Base-by-base conservation (phyloP, 768 basidiomycete species). In the Tricholoma bakamatsutake region DNA sequence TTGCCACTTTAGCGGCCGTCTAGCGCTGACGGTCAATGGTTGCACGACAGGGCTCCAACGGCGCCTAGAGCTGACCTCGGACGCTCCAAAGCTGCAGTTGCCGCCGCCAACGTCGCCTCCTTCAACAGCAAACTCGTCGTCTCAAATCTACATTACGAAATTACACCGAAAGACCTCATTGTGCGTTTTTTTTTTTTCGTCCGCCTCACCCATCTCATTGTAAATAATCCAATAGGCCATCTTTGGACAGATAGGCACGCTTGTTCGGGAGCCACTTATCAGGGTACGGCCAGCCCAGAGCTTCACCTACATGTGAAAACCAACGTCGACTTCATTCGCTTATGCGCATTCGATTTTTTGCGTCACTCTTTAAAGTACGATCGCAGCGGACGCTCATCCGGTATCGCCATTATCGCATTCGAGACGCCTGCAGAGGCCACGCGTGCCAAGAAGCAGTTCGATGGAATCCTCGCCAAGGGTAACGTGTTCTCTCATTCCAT, bases 391-490 rank as follows among this genome's bases (percentile, higher is more conserved):
- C 89, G 94, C 68, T 96, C 94, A 46, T 84, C 81, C 17, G 94
- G 94, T 57, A 79, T 83, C 62, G 94, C 88, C 56, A 80, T 84
- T 62, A 76, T 97, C 67, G 78, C 84, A 8, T 96, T 85, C 73
- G 88, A 91, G 71, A 90, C 85, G 2, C 63, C 80, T 15, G 77
- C 80, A 53, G 90, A 96, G 68, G 94, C 94, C 33, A 83, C 84
- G 37, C 77, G 80, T 57, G 93, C 93, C 53, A 90, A 90, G 73
- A 87, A 85, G 59, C 86, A 90, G 60, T 89, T 88, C 57, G 81
- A 93, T 66, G 92, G 93, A 45, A 87, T 90, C 62, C 78, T 92
- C 58, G 91, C 92, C 33, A 96, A 92, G 75, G 91, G 94, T 94
- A 69, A 63, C 34, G 50, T 1, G 21, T 55, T 33, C 39, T 59